Conservation (phyloP, 192 early-diverging fungal species). For the Coemansia sp. region DNA sequence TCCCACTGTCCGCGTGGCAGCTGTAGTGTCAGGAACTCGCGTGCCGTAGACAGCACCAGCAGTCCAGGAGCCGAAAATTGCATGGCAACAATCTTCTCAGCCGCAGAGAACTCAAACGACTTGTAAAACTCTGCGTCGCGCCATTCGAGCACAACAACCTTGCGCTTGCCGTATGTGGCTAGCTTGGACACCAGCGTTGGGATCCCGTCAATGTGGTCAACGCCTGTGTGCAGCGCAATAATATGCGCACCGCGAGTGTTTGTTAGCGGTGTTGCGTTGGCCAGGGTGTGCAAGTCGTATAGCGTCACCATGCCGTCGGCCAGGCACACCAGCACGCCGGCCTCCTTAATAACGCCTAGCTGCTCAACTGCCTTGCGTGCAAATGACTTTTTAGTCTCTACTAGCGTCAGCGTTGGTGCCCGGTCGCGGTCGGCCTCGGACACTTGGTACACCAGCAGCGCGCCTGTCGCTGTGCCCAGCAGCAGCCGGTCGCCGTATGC, state of each 20-base stretch:
- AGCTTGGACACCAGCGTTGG: conserved; percentile 71
- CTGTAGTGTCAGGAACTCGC: conserved; percentile 54
- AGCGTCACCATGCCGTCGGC: conserved; percentile 72
- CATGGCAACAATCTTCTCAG: conserved; percentile 73
- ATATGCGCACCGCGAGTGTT: conserved; percentile 76
- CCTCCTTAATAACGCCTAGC: conserved; percentile 72
- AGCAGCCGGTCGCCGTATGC: conserved; percentile 69
- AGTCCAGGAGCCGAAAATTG: conserved; percentile 71
- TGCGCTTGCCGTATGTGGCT: conserved; percentile 70
- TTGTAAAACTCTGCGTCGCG: conserved; percentile 69
- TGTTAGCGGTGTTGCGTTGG: conserved; percentile 62
- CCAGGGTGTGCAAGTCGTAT: conserved; percentile 72
- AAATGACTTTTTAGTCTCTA: conserved; percentile 69
- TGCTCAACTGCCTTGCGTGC: conserved; percentile 70
- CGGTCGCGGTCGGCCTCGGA: conserved; percentile 25
- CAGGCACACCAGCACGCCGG: conserved; percentile 67
- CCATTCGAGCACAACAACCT: conserved; percentile 73
- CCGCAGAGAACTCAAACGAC: conserved; percentile 67
- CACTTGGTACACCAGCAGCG: conserved; percentile 68
- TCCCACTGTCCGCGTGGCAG: conserved; percentile 50
- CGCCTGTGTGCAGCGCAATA: conserved; percentile 69
- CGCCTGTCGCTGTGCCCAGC: conserved; percentile 67
- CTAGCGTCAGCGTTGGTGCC: conserved; percentile 52
- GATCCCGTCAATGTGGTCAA: conserved; percentile 65
- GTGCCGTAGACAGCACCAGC: conserved; percentile 53